Base-by-base conservation (phyloP, 306 rosid species). In the Quercus variabilis region DNA sequence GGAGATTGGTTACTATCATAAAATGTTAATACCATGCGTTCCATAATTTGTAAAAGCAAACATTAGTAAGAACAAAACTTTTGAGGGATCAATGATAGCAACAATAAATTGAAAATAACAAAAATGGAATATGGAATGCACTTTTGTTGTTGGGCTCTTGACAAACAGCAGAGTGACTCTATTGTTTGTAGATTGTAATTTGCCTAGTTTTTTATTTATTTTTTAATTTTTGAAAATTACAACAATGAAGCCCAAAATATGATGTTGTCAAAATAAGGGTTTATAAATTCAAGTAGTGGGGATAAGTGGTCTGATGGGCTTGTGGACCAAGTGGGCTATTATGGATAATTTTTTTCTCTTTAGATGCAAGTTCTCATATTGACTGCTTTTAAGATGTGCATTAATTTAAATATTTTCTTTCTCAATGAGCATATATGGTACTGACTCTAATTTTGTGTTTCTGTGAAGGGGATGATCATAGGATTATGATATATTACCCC, bases 401-500 rank as follows among this genome's bases (percentile, higher is more conserved):
- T 63, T 35, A 59, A 73, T 56, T 70, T 78, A 74, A 72, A 57
- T 60, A 75, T 82, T 81, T 75, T 67, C 69, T 79, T 85, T 80
- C 83, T 56, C 69, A 71, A 63, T 65, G 59, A 33, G 52, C n/a
- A 13, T 62, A 31, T 28, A 43, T 82, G 83, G 55, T 84, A 57
- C n/a, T 88, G 80, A 89, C 74, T 72, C 33, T 71, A 69, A 68
- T 80, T 62, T 74, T 86, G 33, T 86, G 18, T 81, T 82, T 86
- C 46, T 84, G 9, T 88, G 88, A 92, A 95, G 99, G 94, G 80
- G 93, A 95, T 83, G 90, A 95, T 86, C 99, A 95, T 88, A 84
- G 98, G 81, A 91, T 95, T 84, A 95, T 91, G 99, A 95, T 95
- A 90, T 93, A 95, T 82, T 95, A 95, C 87, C 99, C 99, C 25